These are phyloP conservation scores for Pinus taeda DNA, from an alignment of 75 land plant species.

Conservation along the genomic window DNA sequence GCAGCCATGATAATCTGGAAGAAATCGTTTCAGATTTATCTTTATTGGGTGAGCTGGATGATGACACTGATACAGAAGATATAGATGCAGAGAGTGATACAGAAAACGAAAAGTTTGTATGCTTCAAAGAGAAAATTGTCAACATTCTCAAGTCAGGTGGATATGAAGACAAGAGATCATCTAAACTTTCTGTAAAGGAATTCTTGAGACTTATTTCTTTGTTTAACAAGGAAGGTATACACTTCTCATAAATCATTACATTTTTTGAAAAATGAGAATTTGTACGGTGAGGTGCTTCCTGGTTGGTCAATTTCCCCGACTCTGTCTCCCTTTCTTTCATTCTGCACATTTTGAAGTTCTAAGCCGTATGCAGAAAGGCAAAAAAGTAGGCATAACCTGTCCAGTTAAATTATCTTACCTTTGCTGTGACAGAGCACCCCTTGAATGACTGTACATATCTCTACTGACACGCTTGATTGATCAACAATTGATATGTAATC, in stretches of 20 bases:
- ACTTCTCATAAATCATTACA: conserved; percentile 26
- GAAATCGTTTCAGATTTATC: background rate
- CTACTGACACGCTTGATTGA: too few relatives aligned
- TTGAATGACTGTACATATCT: too few relatives aligned
- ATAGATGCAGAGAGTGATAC: conserved; percentile 21
- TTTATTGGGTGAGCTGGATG: conserved; percentile 11
- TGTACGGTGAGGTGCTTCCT: too few relatives aligned
- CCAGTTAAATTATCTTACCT: too few relatives aligned
- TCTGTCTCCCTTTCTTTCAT: too few relatives aligned
- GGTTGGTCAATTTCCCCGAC: too few relatives aligned
- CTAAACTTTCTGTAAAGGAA: conserved; percentile 66
- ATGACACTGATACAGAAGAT: conserved; percentile 20
- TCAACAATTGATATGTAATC: too few relatives aligned
- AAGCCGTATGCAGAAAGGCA: too few relatives aligned
- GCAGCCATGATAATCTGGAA: background rate
- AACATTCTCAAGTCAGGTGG: conserved; percentile 40
- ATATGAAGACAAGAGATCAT: conserved; percentile 72
- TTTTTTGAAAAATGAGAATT: too few relatives aligned
- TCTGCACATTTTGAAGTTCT: too few relatives aligned
- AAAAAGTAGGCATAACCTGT: too few relatives aligned
- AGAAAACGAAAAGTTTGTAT: conserved; percentile 13
- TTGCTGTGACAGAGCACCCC: too few relatives aligned
- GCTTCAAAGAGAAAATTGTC: conserved; percentile 59
- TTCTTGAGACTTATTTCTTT: conserved; percentile 45
- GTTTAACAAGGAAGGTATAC: conserved; percentile 72